Base-by-base conservation (phyloP, 192 early-diverging fungal genomes). In the Diversispora eburnea region DNA sequence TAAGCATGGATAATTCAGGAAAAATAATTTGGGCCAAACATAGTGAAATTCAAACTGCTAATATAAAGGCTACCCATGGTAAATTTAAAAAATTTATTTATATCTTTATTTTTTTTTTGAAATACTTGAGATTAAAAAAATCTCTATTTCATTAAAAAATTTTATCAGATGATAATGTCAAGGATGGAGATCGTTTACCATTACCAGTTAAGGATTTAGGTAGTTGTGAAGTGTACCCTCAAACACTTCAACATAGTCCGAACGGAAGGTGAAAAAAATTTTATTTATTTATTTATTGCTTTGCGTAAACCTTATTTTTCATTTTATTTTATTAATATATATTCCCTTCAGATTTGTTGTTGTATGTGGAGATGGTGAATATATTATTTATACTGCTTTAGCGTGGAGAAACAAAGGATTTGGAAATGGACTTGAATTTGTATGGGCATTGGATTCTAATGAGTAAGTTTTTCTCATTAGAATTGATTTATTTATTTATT, bases 401-500 rank as follows among this genome's bases (percentile, higher is more conserved):
- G 96, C 98, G 7, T 99, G 98, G 98, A 87, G 98, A 78, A 99
- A 99, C 88, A 99, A 99, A 89, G 90, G 89, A 66, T 99, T 98
- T 81, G 98, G 98, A 7, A 91, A 88, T 51, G 98, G 90, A 2
- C 80, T 93, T 39, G 98, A 98, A 70, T 96, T 98, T 88, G 98
- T 98, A 7, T 99, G 98, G 98, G 94, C 94, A 39, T 81, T 87
- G 67, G 94, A 98, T 78, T 96, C 95, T 20, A 98, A 97, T 75
- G 89, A 96, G 81, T 94, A 82, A 52, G 83, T 60, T 58, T 67
- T 19, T 49, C 4, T 48, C 12, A 62, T 45, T 47, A 48, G n/a
- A 8, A 20, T 19, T 19, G 3, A 58, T 58, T 5, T 7, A 19
- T 19, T 20, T 58, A 22, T 56, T 6, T 56, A 56, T 10, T 49